Percentiles rank a stretch among this genome's conserved stretches.
phyloP scores from a whole-genome alignment of 768 basidiomycete genomes.

The Phlebiopsis gigantea region DNA sequence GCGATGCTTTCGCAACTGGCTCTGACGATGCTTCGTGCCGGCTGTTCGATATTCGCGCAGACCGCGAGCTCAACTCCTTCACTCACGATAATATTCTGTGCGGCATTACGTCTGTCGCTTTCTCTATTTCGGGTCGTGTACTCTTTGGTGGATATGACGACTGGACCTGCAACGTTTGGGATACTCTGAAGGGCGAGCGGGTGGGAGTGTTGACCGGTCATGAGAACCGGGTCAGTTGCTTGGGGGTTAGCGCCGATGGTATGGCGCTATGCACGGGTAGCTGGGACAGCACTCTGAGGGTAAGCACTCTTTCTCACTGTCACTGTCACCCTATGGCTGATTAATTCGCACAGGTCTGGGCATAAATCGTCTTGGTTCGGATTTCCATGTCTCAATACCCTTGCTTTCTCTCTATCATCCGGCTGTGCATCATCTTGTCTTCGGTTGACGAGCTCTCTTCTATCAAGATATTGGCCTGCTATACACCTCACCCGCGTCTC shows the following conservation, averaged over 20 bases:
- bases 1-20: slow-evolving; percentile 97
- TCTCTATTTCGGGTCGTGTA: slow-evolving; percentile 96
- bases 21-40: slow-evolving; percentile 99
- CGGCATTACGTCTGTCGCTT: slow-evolving; percentile 98
- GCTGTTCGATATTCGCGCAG: slow-evolving; percentile 95
- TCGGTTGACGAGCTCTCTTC: slow-evolving; percentile 5
- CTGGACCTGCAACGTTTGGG: slow-evolving; percentile 99
- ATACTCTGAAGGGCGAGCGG: slow-evolving; percentile 96
- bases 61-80: slow-evolving; percentile 94
- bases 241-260: slow-evolving; percentile 93
- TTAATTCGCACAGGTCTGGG: slow-evolving; percentile 67
- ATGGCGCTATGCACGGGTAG: slow-evolving; percentile 98
- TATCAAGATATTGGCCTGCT: slow-evolving; percentile 34
- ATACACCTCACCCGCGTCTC: slow-evolving; percentile 47
- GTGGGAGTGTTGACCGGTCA: slow-evolving; percentile 97
- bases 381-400: slow-evolving; percentile 11
- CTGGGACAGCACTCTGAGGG: slow-evolving; percentile 97
- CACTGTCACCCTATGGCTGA: background rate
- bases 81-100: slow-evolving; percentile 99
- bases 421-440: slow-evolving; percentile 19
- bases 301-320: slow-evolving; percentile 27
- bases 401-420: slow-evolving; percentile 9
- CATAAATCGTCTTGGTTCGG: slow-evolving; percentile 38
- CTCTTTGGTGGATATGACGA: slow-evolving; percentile 99
- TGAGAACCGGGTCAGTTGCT: slow-evolving; percentile 95